These are phyloP conservation scores for Alternaria angustiovoidea DNA, from an alignment of 2,329 filamentous ascomycete species.

Conservation along the genomic window DNA sequence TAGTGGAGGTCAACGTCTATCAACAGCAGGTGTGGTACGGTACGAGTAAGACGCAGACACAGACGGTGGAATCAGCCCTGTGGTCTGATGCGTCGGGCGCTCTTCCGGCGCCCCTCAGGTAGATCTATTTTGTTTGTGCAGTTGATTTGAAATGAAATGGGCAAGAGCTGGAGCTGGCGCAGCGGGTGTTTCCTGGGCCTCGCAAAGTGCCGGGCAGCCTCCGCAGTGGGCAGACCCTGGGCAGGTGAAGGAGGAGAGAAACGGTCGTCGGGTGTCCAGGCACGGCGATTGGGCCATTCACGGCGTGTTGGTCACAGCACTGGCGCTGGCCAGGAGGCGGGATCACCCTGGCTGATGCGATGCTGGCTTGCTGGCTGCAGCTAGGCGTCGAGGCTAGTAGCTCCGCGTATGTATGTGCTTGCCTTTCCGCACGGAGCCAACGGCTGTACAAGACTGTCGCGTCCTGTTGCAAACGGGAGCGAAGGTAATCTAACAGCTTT, in stretches of 20 bases:
- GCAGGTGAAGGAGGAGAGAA: constrained; percentile 13
- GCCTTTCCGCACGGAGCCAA: constrained; percentile 51
- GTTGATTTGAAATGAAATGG: constrained; percentile 19
- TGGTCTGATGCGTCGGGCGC: constrained; percentile 32
- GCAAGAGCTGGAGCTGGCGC: constrained; percentile 20
- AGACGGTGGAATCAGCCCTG: constrained; percentile 27
- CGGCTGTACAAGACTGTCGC: constrained; percentile 51
- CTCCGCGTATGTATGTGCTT: constrained; percentile 46
- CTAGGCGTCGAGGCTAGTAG: constrained; percentile 38
- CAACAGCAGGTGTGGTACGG: constrained; percentile 23
- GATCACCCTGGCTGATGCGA: constrained; percentile 35
- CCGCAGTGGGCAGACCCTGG: constrained; percentile 11
- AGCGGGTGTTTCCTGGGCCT: constrained; percentile 32
- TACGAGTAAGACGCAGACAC: constrained; percentile 12
- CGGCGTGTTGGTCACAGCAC: constrained; percentile 25
- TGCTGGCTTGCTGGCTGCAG: constrained; percentile 25
- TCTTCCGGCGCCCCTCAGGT: constrained; percentile 23
- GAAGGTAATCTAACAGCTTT: constrained; percentile 52
- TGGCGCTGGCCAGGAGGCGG: constrained; percentile 32
- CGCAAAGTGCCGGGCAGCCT: constrained; percentile 22
- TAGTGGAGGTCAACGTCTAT: constrained; percentile 8
- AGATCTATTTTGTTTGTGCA: constrained; percentile 25
- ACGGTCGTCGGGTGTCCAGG: constrained; percentile 24
- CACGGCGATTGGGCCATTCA: constrained; percentile 37
- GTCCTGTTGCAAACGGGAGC: constrained; percentile 53